Evolutionary conservation across 352 stramenopile genomes (phyloP).

Genomic region (Phytophthora pistaciae): DNA sequence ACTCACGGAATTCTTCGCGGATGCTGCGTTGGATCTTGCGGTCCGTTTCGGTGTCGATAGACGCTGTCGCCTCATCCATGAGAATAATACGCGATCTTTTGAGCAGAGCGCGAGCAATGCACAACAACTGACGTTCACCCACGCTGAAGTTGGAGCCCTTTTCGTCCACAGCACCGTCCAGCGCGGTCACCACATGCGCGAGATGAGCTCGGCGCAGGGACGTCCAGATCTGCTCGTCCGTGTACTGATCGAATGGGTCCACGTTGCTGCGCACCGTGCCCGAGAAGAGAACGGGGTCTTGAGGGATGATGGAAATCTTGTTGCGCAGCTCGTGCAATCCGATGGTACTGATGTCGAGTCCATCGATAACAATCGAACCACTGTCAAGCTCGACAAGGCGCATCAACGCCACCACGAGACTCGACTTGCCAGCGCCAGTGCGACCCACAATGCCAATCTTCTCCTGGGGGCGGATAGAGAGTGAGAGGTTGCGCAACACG

Average conservation of each 20-base stretch:
- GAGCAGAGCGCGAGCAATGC: slow-evolving; percentile 95
- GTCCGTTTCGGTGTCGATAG: slow-evolving; percentile 92
- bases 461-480: slow-evolving; percentile 81
- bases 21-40: slow-evolving; percentile 93
- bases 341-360: slow-evolving; percentile 62
- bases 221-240: slow-evolving; percentile 88
- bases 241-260: slow-evolving; percentile 93
- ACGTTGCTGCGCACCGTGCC: slow-evolving; percentile 93
- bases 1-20: slow-evolving; percentile 92
- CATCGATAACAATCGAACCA: slow-evolving; percentile 71
- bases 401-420: slow-evolving; percentile 92
- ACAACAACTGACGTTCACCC: slow-evolving; percentile 96
- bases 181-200: slow-evolving; percentile 52
- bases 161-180: slow-evolving; percentile 78
- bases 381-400: slow-evolving; percentile 90
- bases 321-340: slow-evolving; percentile 60
- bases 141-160: slow-evolving; percentile 96
- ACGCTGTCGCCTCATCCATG: slow-evolving; percentile 98
- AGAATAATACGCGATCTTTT: slow-evolving; percentile 94
- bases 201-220: slow-evolving; percentile 89
- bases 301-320: slow-evolving; percentile 91
- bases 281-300: slow-evolving; percentile 96
- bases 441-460: slow-evolving; percentile 90
- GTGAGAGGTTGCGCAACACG: slow-evolving; percentile 74
- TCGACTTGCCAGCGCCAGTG: slow-evolving; percentile 92